These are phyloP conservation scores for Metschnikowia peoriensis DNA, from an alignment of 805 yeast species.

Conservation along the genomic window DNA sequence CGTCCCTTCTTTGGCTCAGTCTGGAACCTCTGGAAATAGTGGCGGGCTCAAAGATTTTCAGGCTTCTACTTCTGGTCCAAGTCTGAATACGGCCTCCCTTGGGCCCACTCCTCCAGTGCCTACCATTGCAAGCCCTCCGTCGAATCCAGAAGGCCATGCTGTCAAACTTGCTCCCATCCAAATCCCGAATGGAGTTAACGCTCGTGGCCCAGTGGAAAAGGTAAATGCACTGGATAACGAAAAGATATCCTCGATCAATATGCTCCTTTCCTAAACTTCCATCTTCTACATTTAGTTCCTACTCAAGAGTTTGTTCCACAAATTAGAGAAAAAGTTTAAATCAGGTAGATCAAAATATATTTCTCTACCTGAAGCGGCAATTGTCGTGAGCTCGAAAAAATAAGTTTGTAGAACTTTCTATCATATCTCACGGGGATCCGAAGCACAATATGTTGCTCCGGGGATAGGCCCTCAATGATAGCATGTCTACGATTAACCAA, in stretches of 20 bases:
- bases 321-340: too few relatives aligned
- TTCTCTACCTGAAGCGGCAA: too few relatives aligned
- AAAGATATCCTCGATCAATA: constrained; percentile 17
- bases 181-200: not conserved
- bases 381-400: too few relatives aligned
- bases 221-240: constrained; percentile 6
- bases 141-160: not conserved
- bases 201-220: constrained; percentile 1
- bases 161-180: constrained; percentile 14
- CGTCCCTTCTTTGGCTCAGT: constrained; percentile 2
- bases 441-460: too few relatives aligned
- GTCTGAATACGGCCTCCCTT: constrained; percentile 5
- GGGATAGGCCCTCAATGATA: too few relatives aligned
- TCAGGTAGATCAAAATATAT: too few relatives aligned
- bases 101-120: constrained; percentile 5
- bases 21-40: not conserved
- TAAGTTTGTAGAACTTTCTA: too few relatives aligned
- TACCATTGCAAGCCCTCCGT: not conserved
- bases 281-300: too few relatives aligned
- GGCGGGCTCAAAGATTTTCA: not conserved
- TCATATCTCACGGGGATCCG: too few relatives aligned
- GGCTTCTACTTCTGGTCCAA: not conserved
- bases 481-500: too few relatives aligned
- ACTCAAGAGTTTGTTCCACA: too few relatives aligned
- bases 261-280: constrained; percentile 14